A percentile compares a stretch with the other conserved stretches of the same genome.
phyloP scores from a whole-genome alignment of 768 basidiomycete genomes.

The Xanthoconium stramineum region DNA sequence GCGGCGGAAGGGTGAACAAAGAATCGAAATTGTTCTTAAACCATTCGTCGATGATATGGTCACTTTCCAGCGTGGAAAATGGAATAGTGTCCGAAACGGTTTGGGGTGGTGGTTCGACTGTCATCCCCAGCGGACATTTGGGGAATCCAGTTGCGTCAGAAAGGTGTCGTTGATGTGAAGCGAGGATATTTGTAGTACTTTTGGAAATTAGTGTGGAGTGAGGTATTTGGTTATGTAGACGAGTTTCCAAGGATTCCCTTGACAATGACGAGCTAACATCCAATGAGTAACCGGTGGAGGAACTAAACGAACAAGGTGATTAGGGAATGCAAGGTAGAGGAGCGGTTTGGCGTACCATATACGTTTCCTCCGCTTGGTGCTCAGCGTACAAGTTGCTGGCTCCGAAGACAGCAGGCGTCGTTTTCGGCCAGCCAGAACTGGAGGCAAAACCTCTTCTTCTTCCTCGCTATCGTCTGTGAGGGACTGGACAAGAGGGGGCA shows the following conservation, averaged over 20 bases:
- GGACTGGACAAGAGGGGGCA: conserved; percentile 4
- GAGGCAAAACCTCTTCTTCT: conserved; percentile 9
- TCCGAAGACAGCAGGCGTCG: conserved; percentile 5
- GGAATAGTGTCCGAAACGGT: conserved; percentile 32
- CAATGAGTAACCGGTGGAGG: no score
- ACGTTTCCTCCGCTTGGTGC: conserved; percentile 1
- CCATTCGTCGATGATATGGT: conserved; percentile 34
- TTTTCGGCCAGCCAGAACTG: conserved; percentile 13
- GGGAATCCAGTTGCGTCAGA: conserved; percentile 26
- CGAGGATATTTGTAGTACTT: not conserved
- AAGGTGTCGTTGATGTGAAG: conserved; percentile 32
- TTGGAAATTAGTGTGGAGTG: no score
- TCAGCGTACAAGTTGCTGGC: not conserved
- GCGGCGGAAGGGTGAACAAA: conserved; percentile 24
- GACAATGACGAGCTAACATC: no score
- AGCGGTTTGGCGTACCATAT: conserved; percentile 1
- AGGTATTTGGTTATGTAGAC: no score
- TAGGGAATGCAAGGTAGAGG: not conserved
- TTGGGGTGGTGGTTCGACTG: conserved; percentile 18
- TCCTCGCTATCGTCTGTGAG: conserved; percentile 15
- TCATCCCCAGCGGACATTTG: conserved; percentile 28
- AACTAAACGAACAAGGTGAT: no score
- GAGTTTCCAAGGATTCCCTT: no score
- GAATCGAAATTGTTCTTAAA: conserved; percentile 24
- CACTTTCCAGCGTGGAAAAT: conserved; percentile 11